phyloP scores from a whole-genome alignment of 768 basidiomycete genomes.

The Mycena kentingensis region DNA sequence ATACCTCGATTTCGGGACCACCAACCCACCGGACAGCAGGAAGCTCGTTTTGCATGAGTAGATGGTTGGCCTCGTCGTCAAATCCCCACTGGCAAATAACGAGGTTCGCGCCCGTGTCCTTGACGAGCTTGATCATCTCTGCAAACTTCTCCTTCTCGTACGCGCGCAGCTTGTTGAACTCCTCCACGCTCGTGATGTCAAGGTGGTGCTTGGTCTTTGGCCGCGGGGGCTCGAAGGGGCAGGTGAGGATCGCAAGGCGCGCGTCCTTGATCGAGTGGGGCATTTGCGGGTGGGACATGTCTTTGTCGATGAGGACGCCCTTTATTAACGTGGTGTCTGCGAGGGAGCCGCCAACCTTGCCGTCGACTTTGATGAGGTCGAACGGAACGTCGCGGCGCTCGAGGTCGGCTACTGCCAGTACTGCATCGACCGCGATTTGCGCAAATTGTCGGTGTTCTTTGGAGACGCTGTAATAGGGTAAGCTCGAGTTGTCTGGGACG shows the following conservation, averaged over 20 bases:
- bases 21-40: conserved; percentile 99
- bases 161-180: conserved; percentile 90
- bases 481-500: background rate
- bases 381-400: conserved; percentile 94
- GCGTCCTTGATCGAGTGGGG: conserved; percentile 86
- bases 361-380: conserved; percentile 98
- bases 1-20: conserved; percentile 97
- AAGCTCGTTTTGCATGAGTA: conserved; percentile 96
- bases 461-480: conserved; percentile 68
- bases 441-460: conserved; percentile 96
- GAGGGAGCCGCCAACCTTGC: conserved; percentile 96
- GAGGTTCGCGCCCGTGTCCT: conserved; percentile 95
- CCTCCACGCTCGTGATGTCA: conserved; percentile 94
- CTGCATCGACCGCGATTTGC: conserved; percentile 96
- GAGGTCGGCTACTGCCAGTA: conserved; percentile 91
- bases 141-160: conserved; percentile 97
- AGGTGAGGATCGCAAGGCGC: conserved; percentile 93
- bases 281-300: conserved; percentile 99
- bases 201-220: conserved; percentile 99
- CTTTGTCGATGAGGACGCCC: conserved; percentile 98
- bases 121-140: conserved; percentile 96
- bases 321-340: conserved; percentile 94
- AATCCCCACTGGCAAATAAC: conserved; percentile 99
- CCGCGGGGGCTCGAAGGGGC: conserved; percentile 97
- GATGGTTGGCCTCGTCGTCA: conserved; percentile 98